A percentile compares a stretch with the other conserved stretches of the same genome.
These are phyloP conservation scores for Diaporthe citriasiana DNA, from an alignment of 2,329 filamentous ascomycete genomes.

Conservation along the genomic window DNA sequence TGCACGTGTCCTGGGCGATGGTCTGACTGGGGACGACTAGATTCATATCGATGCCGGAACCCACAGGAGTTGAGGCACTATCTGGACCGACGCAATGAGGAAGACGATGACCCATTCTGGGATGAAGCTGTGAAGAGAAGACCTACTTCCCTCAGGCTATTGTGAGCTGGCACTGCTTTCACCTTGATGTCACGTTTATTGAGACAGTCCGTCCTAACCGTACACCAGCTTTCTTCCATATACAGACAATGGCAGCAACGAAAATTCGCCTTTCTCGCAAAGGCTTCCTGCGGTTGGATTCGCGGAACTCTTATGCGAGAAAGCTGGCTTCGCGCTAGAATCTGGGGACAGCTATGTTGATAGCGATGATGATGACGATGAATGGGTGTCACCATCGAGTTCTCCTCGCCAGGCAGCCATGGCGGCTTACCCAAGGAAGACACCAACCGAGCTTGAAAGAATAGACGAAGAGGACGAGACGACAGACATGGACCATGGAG, in stretches of 20 bases:
- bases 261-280: not conserved
- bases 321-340: conserved; percentile 1
- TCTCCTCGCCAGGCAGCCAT: conserved; percentile 32
- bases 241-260: not conserved
- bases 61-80: conserved; percentile 29
- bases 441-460: not conserved
- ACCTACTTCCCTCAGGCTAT: conserved; percentile 38
- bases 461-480: conserved; percentile 14
- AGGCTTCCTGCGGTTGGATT: conserved; percentile 16
- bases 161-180: conserved; percentile 32
- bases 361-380: conserved; percentile 32
- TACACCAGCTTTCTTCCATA: conserved; percentile 33
- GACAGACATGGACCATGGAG: not conserved
- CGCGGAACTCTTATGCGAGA: conserved; percentile 32
- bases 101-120: conserved; percentile 34
- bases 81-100: conserved; percentile 23
- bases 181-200: not conserved
- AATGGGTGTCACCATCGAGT: conserved; percentile 36
- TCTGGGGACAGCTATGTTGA: not conserved
- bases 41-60: conserved; percentile 32
- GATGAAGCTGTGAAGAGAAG: not conserved
- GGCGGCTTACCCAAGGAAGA: conserved; percentile 16
- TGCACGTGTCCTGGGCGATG: not conserved
- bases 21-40: conserved; percentile 27
- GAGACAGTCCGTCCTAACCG: not conserved